Base-by-base conservation (phyloP, 2,329 filamentous ascomycete genomes). In the Falciphora oryzae region DNA sequence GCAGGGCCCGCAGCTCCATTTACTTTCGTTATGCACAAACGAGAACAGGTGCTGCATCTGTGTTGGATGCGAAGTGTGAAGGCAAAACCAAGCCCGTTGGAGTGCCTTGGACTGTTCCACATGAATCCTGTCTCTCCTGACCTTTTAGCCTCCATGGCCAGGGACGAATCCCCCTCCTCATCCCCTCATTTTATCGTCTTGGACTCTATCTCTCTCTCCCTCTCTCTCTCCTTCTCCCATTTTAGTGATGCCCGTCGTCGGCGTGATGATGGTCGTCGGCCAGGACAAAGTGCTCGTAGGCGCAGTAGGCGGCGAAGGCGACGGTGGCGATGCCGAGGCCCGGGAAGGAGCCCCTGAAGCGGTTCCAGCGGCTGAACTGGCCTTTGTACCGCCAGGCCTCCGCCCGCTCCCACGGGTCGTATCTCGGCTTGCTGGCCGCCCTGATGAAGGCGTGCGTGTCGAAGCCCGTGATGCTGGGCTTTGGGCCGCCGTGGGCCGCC, bases 331-430 rank as follows among this genome's bases (percentile, higher is more conserved):
- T 96, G 69, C 95, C 95, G 72, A 99, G 84, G 67, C 95, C 95
- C 53, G 95, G 95, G 75, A 99, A 92, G 68, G 87, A 83, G 73
- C 85, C 82, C 81, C 89, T 93, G 83, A 97, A 95, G 71, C 95
- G 90, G 81, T 97, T 96, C 80, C 83, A 90, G 72, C 94, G 87
- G 69, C 89, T 89, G 83, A 97, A 98, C 64, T 86, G 89, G 68
- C 94, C 95, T 50, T 85, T 88, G 83, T 97, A 97, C 78, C 95
- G 86, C 95, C 95, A 99, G 75, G 91, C 85, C 82, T 99, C 95
- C 75, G 76, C 74, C 80, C 81, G 78, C 75, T 86, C 85, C 87
- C 87, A 90, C 61, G 87, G 87, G 69, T 90, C 87, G 77, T 88
- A 86, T 75, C 80, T 78, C 65, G 82, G 81, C 69, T 79, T 83